Base-by-base conservation (phyloP, 495 filamentous ascomycete species). In the Aspergillus heteromorphus region DNA sequence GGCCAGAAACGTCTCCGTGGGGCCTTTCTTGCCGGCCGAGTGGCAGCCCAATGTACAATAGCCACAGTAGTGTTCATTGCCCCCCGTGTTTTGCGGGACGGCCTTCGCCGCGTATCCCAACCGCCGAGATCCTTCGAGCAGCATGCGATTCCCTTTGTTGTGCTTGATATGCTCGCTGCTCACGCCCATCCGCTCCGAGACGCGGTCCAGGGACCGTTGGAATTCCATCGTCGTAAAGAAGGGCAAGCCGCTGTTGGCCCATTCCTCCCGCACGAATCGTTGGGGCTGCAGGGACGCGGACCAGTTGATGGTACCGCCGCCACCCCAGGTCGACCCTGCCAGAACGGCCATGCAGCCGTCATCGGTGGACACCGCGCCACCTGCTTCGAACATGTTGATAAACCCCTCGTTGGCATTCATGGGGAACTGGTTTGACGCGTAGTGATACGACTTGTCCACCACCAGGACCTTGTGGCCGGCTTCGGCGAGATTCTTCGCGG, bases 241-340 rank as follows among this genome's bases (percentile, higher is more conserved):
- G 0, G 81, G 76, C n/a, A 97, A 72, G 3, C 83, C 83, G 19
- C 66, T 56, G 51, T 84, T 74, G 0, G 89, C 85, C 92, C 92
- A 97, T 68, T 97, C 89, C 54, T 83, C 75, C 13, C 90, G 79
- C 0, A 97, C 88, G 57, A 77, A 92, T 14, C 77, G 84, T 68
- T 92, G 92, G 0, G 86, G 86, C 64, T 92, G 89, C 30, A 96
- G 68, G 13, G 80, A 79, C n/a, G 88, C 92, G 34, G 85, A 87
- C 91, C 91, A 96, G 62, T 96, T 95, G 53, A 96, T 67, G 1
- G 87, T 88, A 0, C 91, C 90, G 31, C 92, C 92, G 45, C 92
- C 92, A 34, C 92, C 92, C 81, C 87, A 97, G 19, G 80, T 84
- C 17, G 81, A 79, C 2, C 87, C 91, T 0, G 88, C 81, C n/a